phyloP scores from a whole-genome alignment of 257 asterid genomes.

The Euphrasia confusa region DNA sequence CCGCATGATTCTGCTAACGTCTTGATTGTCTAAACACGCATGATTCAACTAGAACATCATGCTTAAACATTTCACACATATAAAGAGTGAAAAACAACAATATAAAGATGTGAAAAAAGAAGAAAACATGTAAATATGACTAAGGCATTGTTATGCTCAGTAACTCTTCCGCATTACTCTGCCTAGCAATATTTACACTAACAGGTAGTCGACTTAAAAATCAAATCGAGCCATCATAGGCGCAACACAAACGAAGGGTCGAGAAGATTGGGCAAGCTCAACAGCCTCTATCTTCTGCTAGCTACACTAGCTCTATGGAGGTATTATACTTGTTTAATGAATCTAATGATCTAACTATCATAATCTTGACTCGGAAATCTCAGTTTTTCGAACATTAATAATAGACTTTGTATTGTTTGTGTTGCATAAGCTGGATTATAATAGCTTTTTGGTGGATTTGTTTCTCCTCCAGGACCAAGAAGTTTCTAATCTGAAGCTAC shows the following conservation, averaged over 20 bases:
- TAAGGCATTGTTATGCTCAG: too few species aligned
- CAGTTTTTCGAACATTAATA: not conserved
- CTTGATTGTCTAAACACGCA: too few species aligned
- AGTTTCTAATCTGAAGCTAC: conserved; percentile 57
- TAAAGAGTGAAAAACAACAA: too few species aligned
- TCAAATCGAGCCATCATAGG: conserved; percentile 30
- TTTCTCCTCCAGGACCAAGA: conserved; percentile 60
- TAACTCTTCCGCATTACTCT: too few species aligned
- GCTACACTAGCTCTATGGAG: conserved; percentile 69
- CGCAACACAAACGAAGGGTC: conserved; percentile 34
- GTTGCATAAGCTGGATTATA: conserved; percentile 15
- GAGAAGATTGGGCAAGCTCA: conserved; percentile 36
- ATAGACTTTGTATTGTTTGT: too few species aligned
- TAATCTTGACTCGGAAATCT: conserved; percentile 7
- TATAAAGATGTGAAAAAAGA: too few species aligned
- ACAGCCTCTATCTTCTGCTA: conserved; percentile 49
- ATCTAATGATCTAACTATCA: not conserved
- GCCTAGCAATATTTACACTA: too few species aligned
- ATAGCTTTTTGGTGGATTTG: not conserved
- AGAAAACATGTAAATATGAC: too few species aligned
- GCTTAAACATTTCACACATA: too few species aligned
- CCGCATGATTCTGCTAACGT: too few species aligned
- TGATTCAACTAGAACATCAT: too few species aligned
- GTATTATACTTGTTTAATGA: conserved; percentile 28
- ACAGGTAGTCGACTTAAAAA: conserved; percentile 30